Base-by-base conservation (phyloP, 169 alveolate species). In the Eimeria praecox region DNA sequence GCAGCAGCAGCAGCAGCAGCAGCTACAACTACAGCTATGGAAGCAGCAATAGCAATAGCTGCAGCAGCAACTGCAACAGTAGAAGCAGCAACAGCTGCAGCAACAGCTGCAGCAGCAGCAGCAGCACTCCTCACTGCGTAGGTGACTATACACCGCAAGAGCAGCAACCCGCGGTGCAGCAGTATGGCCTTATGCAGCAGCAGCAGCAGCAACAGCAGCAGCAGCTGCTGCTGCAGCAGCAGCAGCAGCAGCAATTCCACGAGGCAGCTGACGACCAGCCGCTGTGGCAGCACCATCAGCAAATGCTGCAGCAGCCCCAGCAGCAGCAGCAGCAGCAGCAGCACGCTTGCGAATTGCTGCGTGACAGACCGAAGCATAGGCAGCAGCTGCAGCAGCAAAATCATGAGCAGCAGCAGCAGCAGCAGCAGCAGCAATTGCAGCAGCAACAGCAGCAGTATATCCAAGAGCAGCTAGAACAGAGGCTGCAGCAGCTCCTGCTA, bases 141-240 rank as follows among this genome's bases (percentile, higher is more conserved):
- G 33, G 42, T 18, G 40, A 66, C 33, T 30, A 30, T 30, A 20
- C 10, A 27, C 42, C 10, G 42, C 78, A 66, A 66, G 38, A 30
- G 40, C 40, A 30, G 78, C 78, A 30, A 66, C 78, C 33, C 38
- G 78, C 33, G 30, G 24, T n/a, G 46, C 54, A 5, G 86, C 86
- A n/a, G 24, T 42, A 14, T n/a, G 54, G 6, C 33, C 56, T n/a
- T 44, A 6, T n/a, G 86, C 86, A 40, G 86, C 86, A 40, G 86
- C 86, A 75, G 30, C 86, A 5, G 86, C 46, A 75, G 80, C 80
- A 69, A 69, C 80, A 69, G 86, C 86, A 30, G 86, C 86, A 75
- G 86, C 54, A 38, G 46, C 86, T 12, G 30, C 38, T 38, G 86
- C 42, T 12, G n/a, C 20, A 3, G 46, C 44, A 3, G 86, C 86